Base-by-base conservation (phyloP, 2,329 filamentous ascomycete genomes). In the Xylaria sp. region DNA sequence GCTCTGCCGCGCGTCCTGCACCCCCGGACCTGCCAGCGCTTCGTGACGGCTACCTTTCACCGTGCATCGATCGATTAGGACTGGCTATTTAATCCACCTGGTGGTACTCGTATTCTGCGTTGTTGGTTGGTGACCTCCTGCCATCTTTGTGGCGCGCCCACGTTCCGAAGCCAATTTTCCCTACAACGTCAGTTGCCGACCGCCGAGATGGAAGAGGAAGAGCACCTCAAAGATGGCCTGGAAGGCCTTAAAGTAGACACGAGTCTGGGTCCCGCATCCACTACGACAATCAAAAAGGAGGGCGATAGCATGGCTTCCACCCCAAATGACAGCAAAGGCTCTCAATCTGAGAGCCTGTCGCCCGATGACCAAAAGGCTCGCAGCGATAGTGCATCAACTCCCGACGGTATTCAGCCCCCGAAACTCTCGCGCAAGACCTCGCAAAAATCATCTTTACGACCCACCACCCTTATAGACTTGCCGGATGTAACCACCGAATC, bases 401-500 rank as follows among this genome's bases (percentile, higher is more conserved):
- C 80, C 27, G 80, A 81, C 56, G 78, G 78, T 33, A 72, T 70
- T 21, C 87, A 90, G 71, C 84, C 86, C 40, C 85, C 89, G 46
- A 95, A 91, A 77, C 80, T 90, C 60, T 84, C 88, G 67, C 89
- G 92, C 70, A 92, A 90, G 72, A 80, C 86, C 37, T 90, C 90
- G 19, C 87, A 91, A 68, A 96, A 91, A 75, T 76, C 87, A 51
- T 77, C 85, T 60, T 78, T 83, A 64, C 85, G 87, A 58, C 83
- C 88, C 59, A 83, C 88, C 54, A 82, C 81, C 55, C 80, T 90
- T 75, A 77, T 83, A 70, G 83, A 96, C 75, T 80, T 94, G 29
- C 89, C 91, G 38, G 90, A 97, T 76, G 88, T 87, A 67, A 96
- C 92, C 3, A 78, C 81, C 35, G 91, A 95, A 69, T 91, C 95